These are phyloP conservation scores for Melaleuca quinquenervia DNA, from an alignment of 345 rosid genomes.

Conservation along the genomic window DNA sequence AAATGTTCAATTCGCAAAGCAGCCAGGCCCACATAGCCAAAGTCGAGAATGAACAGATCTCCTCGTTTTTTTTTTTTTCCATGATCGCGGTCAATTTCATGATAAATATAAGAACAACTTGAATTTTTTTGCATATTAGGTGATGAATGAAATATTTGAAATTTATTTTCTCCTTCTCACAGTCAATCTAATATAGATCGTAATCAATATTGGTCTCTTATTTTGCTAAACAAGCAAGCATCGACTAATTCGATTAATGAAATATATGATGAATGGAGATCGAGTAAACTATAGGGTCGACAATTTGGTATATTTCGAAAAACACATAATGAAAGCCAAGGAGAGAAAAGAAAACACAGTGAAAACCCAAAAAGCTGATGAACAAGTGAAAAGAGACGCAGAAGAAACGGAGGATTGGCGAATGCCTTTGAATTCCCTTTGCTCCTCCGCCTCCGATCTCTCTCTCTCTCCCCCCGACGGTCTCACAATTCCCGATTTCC, in stretches of 20 bases:
- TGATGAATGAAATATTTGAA: neutral
- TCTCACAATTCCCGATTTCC: neutral
- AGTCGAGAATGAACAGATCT: no score
- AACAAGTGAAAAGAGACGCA: neutral
- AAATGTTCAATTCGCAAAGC: no score
- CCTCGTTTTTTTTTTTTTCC: no score
- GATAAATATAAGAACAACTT: neutral
- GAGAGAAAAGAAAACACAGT: no score
- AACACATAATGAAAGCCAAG: no score
- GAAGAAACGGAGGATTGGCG: neutral
- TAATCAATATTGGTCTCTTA: neutral
- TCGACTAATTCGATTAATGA: neutral
- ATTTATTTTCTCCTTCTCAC: neutral
- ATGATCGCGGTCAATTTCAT: neutral
- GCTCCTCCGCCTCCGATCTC: neutral
- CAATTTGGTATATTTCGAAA: no score
- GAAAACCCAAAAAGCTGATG: neutral
- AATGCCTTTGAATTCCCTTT: neutral
- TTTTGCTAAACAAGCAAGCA: neutral
- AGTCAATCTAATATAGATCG: neutral
- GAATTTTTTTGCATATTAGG: neutral
- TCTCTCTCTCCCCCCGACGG: neutral
- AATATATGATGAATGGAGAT: no score
- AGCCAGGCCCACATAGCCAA: no score
- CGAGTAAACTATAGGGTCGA: no score